A percentile compares a stretch with the other conserved stretches of the same genome.
Evolutionary conservation across 768 basidiomycete species (phyloP).

Genomic region (Rhizopogon sp.): DNA sequence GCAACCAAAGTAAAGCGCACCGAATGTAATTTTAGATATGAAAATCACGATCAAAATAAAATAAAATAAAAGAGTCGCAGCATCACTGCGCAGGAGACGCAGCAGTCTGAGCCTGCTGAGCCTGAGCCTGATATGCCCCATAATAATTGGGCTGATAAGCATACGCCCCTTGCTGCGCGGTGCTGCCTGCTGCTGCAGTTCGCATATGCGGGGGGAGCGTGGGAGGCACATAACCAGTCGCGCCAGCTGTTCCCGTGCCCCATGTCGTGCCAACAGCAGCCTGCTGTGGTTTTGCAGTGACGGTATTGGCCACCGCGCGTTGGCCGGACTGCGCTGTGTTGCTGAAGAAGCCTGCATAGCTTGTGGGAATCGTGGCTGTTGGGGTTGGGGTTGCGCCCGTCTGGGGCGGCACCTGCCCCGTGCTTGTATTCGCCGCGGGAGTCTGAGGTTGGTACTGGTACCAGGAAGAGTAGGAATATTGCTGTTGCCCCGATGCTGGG

Average conservation of each 20-base stretch:
- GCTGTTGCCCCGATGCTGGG: slow-evolving; percentile 29
- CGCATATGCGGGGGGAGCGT: slow-evolving; percentile 41
- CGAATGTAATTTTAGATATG: not conserved
- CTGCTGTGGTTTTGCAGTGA: slow-evolving; percentile 29
- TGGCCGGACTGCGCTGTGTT: slow-evolving; percentile 28
- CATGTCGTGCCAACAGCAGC: slow-evolving; percentile 18
- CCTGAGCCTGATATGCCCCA: slow-evolving; percentile 20
- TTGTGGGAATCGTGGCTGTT: slow-evolving; percentile 25
- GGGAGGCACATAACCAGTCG: slow-evolving; percentile 22
- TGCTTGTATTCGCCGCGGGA: slow-evolving; percentile 19
- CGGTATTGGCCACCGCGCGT: slow-evolving; percentile 55
- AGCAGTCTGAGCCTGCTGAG: slow-evolving; percentile 1
- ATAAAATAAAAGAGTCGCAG: not conserved
- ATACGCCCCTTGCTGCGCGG: slow-evolving; percentile 16
- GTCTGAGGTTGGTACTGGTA: slow-evolving; percentile 36
- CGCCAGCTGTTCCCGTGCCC: slow-evolving; percentile 9
- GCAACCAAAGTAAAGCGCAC: not conserved
- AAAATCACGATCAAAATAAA: not conserved
- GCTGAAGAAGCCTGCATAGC: slow-evolving; percentile 39
- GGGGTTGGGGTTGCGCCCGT: slow-evolving; percentile 25
- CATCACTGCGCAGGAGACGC: slow-evolving; percentile 24
- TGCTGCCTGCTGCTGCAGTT: slow-evolving; percentile 9
- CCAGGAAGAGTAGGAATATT: slow-evolving; percentile 39
- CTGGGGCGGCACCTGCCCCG: slow-evolving; percentile 43
- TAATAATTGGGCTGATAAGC: slow-evolving; percentile 29